Base-by-base conservation (phyloP, 2,329 filamentous ascomycete genomes). In the Hymenotorrendiella dingleyae region DNA sequence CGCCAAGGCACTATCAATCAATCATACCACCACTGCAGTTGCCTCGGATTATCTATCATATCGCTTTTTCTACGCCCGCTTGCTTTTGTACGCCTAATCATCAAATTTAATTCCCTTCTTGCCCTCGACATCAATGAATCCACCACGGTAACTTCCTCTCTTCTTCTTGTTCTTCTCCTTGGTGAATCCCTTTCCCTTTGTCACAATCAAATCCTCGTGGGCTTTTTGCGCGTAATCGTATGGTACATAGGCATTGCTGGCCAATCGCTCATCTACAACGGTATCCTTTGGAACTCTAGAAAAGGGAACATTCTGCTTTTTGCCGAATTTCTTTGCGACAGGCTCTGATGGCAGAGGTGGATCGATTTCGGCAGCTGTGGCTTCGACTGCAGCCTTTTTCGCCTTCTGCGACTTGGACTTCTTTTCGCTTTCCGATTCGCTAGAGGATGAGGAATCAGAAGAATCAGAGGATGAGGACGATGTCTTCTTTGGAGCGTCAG, bases 141-240 rank as follows among this genome's bases (percentile, higher is more conserved):
- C 93, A 33, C 93, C 93, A 36, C 85, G 81, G 73, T 95, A 98
- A 53, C 84, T 87, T 38, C 93, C 93, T 56, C 81, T 76, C 75
- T 89, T 90, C 76, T 89, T 93, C 75, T 98, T 98, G 70, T 98
- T 98, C 81, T 98, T 98, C 72, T 97, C 93, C 73, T 98, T 98
- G 47, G 91, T 97, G 68, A 98, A 98, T 4, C 88, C 89, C 70
- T 96, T 97, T 58, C 93, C 93, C 63, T 84, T 87, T 23, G 91
- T 97, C 28, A 95, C 78, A 36, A 89, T 86, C 50, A 98, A 70
- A 62, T 96, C 90, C 54, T 88, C 78, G 61, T 90, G 86, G 7
- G 94, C 94, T 55, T 81, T 81, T 56, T 93, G 84, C 19, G 90
- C 91, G 67, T 97, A 98, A 50, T 85, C 82, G 63, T 96, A 88